These are phyloP conservation scores for Lentinula detonsa DNA, from an alignment of 768 basidiomycete species.

Conservation along the genomic window DNA sequence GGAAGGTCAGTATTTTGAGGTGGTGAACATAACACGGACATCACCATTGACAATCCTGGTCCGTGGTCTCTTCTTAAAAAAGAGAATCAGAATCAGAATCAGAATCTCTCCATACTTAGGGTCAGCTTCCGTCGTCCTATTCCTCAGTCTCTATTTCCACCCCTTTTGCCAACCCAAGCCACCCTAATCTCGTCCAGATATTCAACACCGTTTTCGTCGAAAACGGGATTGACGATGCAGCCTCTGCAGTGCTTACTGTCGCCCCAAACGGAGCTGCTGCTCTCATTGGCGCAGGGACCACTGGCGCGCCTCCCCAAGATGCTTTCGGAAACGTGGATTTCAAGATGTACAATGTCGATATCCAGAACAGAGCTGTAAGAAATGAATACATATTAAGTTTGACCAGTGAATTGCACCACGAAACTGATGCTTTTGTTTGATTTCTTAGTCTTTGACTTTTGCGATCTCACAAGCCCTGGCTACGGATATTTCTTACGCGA, in stretches of 20 bases:
- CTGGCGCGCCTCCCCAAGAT: conserved; percentile 46
- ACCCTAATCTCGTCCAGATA: conserved; percentile 45
- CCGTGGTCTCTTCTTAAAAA: conserved; percentile 5
- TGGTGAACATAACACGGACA: conserved; percentile 47
- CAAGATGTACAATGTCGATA: conserved; percentile 61
- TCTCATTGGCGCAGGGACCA: conserved; percentile 54
- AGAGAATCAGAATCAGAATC: background rate
- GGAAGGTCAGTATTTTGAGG: conserved; percentile 54
- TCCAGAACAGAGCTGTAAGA: conserved; percentile 60
- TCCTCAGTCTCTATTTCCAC: conserved; percentile 21
- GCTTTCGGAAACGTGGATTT: conserved; percentile 53
- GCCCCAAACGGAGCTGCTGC: conserved; percentile 51
- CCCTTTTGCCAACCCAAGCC: conserved; percentile 36
- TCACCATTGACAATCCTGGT: conserved; percentile 55
- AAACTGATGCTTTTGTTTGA: background rate
- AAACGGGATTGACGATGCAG: conserved; percentile 44
- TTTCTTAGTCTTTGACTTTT: conserved; percentile 38
- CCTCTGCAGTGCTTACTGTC: conserved; percentile 53
- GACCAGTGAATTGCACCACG: no score
- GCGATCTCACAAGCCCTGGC: conserved; percentile 58
- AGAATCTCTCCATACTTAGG: conserved; percentile 21
- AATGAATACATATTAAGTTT: conserved; percentile 2
- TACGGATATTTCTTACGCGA: conserved; percentile 57
- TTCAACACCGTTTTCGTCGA: conserved; percentile 42
- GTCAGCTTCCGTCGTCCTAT: conserved; percentile 38